Evolutionary conservation across 2,329 filamentous ascomycete species (phyloP), one percentile per base, ranked within the genome.

Genomic region (Pestalotiopsis sp.): DNA sequence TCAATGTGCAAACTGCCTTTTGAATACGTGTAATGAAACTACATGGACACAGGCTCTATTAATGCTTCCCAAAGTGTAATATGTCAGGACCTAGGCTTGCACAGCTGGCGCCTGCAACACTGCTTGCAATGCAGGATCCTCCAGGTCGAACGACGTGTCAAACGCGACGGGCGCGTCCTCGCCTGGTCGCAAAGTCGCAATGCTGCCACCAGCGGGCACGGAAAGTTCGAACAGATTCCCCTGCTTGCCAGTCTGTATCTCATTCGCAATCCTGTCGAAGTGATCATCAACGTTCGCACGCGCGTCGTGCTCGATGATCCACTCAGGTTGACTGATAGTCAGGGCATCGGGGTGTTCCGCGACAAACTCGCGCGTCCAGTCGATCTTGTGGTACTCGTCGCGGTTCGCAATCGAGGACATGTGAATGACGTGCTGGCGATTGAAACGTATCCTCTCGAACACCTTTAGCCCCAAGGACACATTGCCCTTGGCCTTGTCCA

Each of bases 351-450:
- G 72, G 39, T 76, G 76, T 61, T 78, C 75, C 49, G 74, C 75
- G 59, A 73, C 74, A 12, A 58, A 58, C 56, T 58, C 56, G 23
- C 56, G 56, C 25, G 56, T 58, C 77, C 77, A 82, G 68, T 79
- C 78, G 39, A 78, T 79, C 67, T 79, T 80, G 70, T 83, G 81
- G 79, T 80, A 82, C 71, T 76, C 76, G 66, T 80, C 78, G 25
- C 78, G 74, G 1, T 78, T 76, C 13, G 72, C 74, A 52, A 78
- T 38, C 13, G 23, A 25, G 14, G n/a, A 25, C 31, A 25, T 49
- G 2, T 64, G 61, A 9, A 38, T 38, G 17, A 31, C 38, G 17
- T 49, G 61, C 38, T 31, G 23, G 9, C 61, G 76, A 3, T 77
- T 78, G 70, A 75, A 80, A 66, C 79, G 69, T 20, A 79, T 74